Percentiles rank a stretch among this genome's conserved stretches.
These are phyloP conservation scores for Suillus occidentalis DNA, from an alignment of 768 basidiomycete genomes.

Conservation along the genomic window DNA sequence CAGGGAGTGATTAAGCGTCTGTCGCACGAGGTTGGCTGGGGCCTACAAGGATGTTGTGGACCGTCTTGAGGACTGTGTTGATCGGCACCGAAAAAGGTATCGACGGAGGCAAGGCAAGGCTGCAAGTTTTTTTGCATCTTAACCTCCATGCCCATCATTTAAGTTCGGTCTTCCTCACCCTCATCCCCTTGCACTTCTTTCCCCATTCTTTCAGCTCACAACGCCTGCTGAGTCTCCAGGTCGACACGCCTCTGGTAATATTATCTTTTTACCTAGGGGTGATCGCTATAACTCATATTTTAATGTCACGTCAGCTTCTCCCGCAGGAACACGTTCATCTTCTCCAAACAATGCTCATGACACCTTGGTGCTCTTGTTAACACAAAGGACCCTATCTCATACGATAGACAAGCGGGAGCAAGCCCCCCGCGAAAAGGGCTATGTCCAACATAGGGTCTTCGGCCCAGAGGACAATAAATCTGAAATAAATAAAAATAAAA, in stretches of 20 bases:
- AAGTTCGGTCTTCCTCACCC: slow-evolving; percentile 19
- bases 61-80: slow-evolving; percentile 83
- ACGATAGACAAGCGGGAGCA: too few relatives aligned
- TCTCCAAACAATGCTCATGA: too few relatives aligned
- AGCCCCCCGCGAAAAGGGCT: too few relatives aligned
- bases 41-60: slow-evolving; percentile 99
- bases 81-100: slow-evolving; percentile 15
- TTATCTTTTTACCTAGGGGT: slow-evolving; percentile 17
- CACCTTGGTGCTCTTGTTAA: too few relatives aligned
- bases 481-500: too few relatives aligned
- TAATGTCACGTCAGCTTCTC: slow-evolving; percentile 45
- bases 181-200: slow-evolving; percentile 9
- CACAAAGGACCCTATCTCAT: too few relatives aligned
- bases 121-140: slow-evolving; percentile 5
- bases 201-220: slow-evolving; percentile 20
- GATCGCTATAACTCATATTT: background rate
- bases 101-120: slow-evolving; percentile 14
- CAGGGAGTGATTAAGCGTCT: slow-evolving; percentile 61
- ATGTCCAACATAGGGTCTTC: too few relatives aligned
- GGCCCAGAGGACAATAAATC: too few relatives aligned
- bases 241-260: slow-evolving; percentile 55
- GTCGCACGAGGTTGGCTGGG: slow-evolving; percentile 99
- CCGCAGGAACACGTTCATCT: too few relatives aligned
- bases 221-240: slow-evolving; percentile 69
- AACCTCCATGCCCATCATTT: slow-evolving; percentile 3